Percentiles rank a stretch among this genome's conserved stretches.
Evolutionary conservation across 495 filamentous ascomycete species (phyloP).

Genomic region (Penicillium tannophilum): DNA sequence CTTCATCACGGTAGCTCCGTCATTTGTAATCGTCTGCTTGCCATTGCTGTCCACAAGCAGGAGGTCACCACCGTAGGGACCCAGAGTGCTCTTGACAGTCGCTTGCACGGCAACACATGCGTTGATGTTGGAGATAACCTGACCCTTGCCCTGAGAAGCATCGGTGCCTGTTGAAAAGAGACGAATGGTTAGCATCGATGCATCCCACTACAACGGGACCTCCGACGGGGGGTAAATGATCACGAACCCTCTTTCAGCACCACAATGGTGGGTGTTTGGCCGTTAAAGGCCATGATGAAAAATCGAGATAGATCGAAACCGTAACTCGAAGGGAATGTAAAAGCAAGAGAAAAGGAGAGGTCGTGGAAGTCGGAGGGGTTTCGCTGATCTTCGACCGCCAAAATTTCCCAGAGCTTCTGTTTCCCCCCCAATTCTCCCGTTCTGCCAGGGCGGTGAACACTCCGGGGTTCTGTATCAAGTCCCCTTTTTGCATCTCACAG

Average conservation of each 20-base stretch:
- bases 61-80: constrained; percentile 97
- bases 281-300: constrained; percentile 86
- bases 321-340: constrained; percentile 17
- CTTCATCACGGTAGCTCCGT: constrained; percentile 99
- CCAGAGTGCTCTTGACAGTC: constrained; percentile 91
- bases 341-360: constrained; percentile 26
- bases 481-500: neutral
- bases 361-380: constrained; percentile 32
- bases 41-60: constrained; percentile 95
- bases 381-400: constrained; percentile 40
- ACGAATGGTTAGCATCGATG: constrained; percentile 24
- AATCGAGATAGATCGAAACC: constrained; percentile 23
- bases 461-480: neutral
- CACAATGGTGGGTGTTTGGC: constrained; percentile 97
- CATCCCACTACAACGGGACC: constrained; percentile 31
- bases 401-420: constrained; percentile 53
- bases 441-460: constrained; percentile 41
- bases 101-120: constrained; percentile 96
- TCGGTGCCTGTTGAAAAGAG: constrained; percentile 73
- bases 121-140: constrained; percentile 98
- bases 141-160: constrained; percentile 93
- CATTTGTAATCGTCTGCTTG: constrained; percentile 95
- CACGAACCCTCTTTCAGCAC: constrained; percentile 93
- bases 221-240: constrained; percentile 30
- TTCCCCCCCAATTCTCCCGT: constrained; percentile 29